Conservation (phyloP, 164 flowering plant species). For the Euptelea pleiosperma region DNA sequence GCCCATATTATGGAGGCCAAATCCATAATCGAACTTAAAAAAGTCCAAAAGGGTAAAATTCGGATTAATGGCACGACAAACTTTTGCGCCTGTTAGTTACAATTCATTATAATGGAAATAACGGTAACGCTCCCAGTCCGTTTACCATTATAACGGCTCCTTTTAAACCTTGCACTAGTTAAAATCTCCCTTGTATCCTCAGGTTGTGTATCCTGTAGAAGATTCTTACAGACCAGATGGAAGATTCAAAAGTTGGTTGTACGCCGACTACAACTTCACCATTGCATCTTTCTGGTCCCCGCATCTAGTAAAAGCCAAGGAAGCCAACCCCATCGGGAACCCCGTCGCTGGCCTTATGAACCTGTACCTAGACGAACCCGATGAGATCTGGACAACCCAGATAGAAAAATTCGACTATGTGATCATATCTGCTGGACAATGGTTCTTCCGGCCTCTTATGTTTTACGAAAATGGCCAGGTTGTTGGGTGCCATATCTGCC, state of each 20-base stretch:
- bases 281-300: conserved; percentile 58
- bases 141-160: too few species aligned
- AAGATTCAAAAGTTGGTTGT: conserved; percentile 30
- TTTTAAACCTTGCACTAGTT: too few species aligned
- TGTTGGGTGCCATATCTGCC: conserved; percentile 51
- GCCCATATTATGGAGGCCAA: too few species aligned
- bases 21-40: too few species aligned
- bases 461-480: conserved; percentile 36
- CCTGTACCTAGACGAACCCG: conserved; percentile 44
- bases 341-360: conserved; percentile 16
- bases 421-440: too few species aligned
- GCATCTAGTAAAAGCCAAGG: conserved; percentile 39
- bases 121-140: too few species aligned
- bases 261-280: conserved; percentile 44
- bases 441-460: conserved; percentile 46
- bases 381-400: conserved; percentile 36
- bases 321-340: conserved; percentile 35
- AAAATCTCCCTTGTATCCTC: too few species aligned
- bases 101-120: too few species aligned
- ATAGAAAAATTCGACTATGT: conserved; percentile 50
- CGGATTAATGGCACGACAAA: too few species aligned
- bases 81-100: too few species aligned
- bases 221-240: conserved; percentile 18
- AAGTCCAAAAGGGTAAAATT: too few species aligned
- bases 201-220: conserved; percentile 45